These are phyloP conservation scores for Starmerella potacharoeniae DNA, from an alignment of 805 yeast species.

Conservation along the genomic window DNA sequence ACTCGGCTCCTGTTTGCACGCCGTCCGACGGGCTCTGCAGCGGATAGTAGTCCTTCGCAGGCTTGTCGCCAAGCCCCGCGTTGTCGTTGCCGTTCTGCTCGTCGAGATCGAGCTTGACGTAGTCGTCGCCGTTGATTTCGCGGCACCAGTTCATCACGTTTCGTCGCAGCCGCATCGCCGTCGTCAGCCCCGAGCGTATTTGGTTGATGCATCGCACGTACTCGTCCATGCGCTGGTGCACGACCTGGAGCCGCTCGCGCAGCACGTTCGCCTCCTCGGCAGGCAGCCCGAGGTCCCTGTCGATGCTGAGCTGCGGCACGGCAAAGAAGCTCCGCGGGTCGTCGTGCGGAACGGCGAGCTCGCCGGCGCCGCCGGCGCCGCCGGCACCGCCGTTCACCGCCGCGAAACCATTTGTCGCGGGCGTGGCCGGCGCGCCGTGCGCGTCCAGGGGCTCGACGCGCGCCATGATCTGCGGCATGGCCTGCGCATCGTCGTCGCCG, in stretches of 20 bases:
- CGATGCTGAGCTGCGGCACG: constrained; percentile 40
- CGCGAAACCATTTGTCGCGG: constrained; percentile 10
- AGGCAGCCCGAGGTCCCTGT: constrained; percentile 41
- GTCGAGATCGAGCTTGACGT: constrained; percentile 32
- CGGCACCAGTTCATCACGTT: constrained; percentile 72
- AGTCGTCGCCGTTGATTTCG: constrained; percentile 63
- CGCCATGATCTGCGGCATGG: constrained; percentile 15
- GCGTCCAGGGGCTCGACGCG: not conserved
- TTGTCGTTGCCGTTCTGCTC: constrained; percentile 17
- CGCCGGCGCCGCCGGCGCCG: not conserved
- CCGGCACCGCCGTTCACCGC: not conserved
- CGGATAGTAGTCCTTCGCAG: constrained; percentile 13
- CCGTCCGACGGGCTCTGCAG: not conserved
- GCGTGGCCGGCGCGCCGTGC: constrained; percentile 12
- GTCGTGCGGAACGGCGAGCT: not conserved
- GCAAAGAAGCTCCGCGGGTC: constrained; percentile 39
- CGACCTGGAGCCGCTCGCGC: constrained; percentile 63
- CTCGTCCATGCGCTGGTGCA: constrained; percentile 74
- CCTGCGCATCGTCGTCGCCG: constrained; percentile 63
- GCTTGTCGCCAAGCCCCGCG: constrained; percentile 18
- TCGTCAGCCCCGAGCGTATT: constrained; percentile 61
- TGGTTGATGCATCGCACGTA: constrained; percentile 67
- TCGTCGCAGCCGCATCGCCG: constrained; percentile 64
- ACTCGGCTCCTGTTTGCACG: not conserved
- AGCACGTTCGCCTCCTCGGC: constrained; percentile 55